Base-by-base conservation (phyloP, 2,329 filamentous ascomycete species). In the Pestalotiopsis sp. region DNA sequence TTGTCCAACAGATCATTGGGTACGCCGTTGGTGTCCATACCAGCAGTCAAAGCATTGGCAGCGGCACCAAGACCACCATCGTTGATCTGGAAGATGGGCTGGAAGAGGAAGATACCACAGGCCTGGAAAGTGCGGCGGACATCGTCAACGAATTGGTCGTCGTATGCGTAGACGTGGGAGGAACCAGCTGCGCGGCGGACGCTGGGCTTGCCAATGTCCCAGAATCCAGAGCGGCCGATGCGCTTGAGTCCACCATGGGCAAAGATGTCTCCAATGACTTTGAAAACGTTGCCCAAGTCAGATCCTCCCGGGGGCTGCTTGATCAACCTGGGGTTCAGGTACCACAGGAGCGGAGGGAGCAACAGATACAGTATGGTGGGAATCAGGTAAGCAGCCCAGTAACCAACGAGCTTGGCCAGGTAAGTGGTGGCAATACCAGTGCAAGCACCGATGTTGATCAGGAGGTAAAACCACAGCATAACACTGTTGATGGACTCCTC, bases 241-340 rank as follows among this genome's bases (percentile, higher is more conserved):
- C 66, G 68, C 68, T 67, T 72, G 1, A 73, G 61, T 17, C 75
- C 75, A n/a, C 76, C 78, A 64, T 77, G 71, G 7, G 74, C 74
- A 60, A 82, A 75, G 70, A 82, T 80, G 52, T 81, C 78, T 27
- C 77, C 76, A 14, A 81, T 70, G 27, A 81, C 75, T 64, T 76
- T 79, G 68, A 82, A 76, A 25, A 80, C 77, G 63, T 79, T 80
- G n/a, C 76, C 74, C 49, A 92, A 80, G 41, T 92, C 90, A 0
- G 90, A 92, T n/a, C 91, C 91, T 63, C 85, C 86, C 0, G 92
- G 91, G 3, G 87, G 86, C 68, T 83, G 83, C 61, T 84, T 81
- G 70, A 87, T 78, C 73, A 93, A 89, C 4, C 82, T 84, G 36
- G 88, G 86, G 73, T 86, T 86, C 74, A 88, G 87, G 69, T 84